These are phyloP conservation scores for Chrysopogon serrulatus DNA, from an alignment of 176 grass and related monocot species.

Conservation along the genomic window DNA sequence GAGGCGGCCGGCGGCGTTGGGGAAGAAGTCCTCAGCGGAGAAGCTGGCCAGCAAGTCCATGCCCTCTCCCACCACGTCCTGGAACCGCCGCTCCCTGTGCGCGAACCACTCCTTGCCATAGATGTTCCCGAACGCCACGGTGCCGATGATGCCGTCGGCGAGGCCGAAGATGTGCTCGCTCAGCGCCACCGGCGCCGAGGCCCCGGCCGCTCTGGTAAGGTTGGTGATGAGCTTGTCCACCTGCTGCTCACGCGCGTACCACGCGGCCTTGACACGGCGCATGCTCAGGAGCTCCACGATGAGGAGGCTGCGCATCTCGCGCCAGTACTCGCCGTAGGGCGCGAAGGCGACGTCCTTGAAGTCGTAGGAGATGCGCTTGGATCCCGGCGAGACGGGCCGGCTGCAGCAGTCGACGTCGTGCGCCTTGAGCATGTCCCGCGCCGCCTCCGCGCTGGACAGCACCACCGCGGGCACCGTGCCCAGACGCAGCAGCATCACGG, in stretches of 20 bases:
- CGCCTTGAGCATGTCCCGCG: too few relatives aligned
- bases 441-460: too few relatives aligned
- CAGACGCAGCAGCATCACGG: too few relatives aligned
- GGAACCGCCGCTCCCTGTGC: background rate
- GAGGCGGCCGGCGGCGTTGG: too few relatives aligned
- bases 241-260: background rate
- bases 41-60: background rate
- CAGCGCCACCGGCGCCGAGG: too few relatives aligned
- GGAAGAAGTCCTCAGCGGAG: conserved; percentile 16
- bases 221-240: background rate
- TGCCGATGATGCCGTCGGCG: too few relatives aligned
- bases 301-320: background rate
- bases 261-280: conserved; percentile 38
- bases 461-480: too few relatives aligned
- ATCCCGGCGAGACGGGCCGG: too few relatives aligned
- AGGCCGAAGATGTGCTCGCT: too few relatives aligned
- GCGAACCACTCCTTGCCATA: background rate
- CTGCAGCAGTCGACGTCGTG: too few relatives aligned
- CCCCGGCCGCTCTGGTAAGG: too few relatives aligned
- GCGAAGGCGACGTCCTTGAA: conserved; percentile 39
- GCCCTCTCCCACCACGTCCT: background rate
- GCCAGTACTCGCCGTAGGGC: conserved; percentile 54
- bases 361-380: too few relatives aligned
- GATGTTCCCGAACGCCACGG: conserved; percentile 5
- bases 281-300: conserved; percentile 7